Conservation (phyloP, 2,329 filamentous ascomycete genomes). For the Pseudocercospora cruenta region DNA sequence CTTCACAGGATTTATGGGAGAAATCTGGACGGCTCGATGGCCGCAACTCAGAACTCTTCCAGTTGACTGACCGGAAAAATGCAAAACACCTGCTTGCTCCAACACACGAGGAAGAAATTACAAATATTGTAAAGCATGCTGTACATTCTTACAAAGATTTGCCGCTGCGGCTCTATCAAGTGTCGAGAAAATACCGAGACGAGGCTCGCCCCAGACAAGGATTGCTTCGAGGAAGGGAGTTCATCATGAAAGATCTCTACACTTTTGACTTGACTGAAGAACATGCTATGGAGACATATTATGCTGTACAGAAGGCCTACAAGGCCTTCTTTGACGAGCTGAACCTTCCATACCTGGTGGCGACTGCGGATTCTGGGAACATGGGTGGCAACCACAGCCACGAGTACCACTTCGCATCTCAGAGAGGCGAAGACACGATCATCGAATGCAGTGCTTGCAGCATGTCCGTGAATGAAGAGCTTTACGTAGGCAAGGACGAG, state of each 20-base stretch:
- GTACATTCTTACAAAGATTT: constrained; percentile 83
- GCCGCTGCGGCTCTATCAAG: constrained; percentile 87
- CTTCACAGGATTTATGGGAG: constrained; percentile 81
- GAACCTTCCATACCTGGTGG: constrained; percentile 80
- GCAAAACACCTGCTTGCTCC: constrained; percentile 77
- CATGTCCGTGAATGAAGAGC: constrained; percentile 84
- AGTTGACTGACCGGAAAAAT: constrained; percentile 77
- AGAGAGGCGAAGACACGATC: constrained; percentile 82
- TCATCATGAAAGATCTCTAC: constrained; percentile 98
- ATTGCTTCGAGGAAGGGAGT: constrained; percentile 84
- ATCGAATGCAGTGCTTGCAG: constrained; percentile 74
- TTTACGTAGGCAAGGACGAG: constrained; percentile 45
- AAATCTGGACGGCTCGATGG: constrained; percentile 76
- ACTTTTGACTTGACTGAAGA: constrained; percentile 77
- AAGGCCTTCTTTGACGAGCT: constrained; percentile 77
- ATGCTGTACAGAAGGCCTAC: constrained; percentile 74
- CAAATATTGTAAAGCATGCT: constrained; percentile 71
- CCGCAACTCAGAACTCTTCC: constrained; percentile 67
- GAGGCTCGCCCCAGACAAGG: constrained; percentile 88
- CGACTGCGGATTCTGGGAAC: constrained; percentile 89
- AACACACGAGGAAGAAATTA: constrained; percentile 97
- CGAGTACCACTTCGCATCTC: constrained; percentile 84
- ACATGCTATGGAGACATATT: constrained; percentile 79
- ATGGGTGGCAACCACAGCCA: constrained; percentile 94
- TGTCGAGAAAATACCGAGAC: constrained; percentile 91